Conservation (phyloP, 306 rosid genomes). For the Malus fusca region DNA sequence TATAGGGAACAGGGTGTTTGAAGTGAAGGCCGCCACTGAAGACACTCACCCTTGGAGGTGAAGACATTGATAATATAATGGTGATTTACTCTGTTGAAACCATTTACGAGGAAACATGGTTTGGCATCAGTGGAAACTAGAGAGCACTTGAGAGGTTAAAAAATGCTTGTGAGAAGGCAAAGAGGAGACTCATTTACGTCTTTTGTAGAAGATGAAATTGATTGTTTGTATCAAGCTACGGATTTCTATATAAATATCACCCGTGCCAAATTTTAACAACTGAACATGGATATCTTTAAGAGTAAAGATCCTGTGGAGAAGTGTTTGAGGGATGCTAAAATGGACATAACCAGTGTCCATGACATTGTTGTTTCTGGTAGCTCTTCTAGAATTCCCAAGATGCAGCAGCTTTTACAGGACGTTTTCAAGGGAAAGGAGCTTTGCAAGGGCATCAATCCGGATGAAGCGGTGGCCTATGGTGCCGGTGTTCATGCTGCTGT, state of each 20-base stretch:
- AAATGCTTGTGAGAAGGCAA: neutral
- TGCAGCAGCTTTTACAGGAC: neutral
- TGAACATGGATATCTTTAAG: neutral
- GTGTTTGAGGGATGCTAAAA: constrained; percentile 1
- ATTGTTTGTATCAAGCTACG: neutral
- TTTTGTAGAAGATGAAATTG: neutral
- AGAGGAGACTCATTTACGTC: neutral
- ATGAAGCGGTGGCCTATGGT: neutral
- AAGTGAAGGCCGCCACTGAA: neutral
- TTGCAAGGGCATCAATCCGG: neutral
- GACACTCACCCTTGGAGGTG: neutral
- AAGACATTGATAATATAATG: neutral
- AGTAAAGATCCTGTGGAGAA: neutral
- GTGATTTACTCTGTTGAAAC: neutral
- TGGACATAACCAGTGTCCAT: neutral
- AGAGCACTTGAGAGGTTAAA: neutral
- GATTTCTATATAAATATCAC: neutral
- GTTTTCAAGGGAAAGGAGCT: neutral
- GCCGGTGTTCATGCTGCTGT: neutral
- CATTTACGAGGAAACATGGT: neutral
- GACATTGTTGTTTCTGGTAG: constrained; percentile 1
- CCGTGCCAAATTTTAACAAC: neutral
- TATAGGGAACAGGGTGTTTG: neutral
- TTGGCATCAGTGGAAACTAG: neutral
- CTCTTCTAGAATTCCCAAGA: neutral